Evolutionary conservation across 768 basidiomycete species (phyloP).

Genomic region (Naematelia aurantialba): DNA sequence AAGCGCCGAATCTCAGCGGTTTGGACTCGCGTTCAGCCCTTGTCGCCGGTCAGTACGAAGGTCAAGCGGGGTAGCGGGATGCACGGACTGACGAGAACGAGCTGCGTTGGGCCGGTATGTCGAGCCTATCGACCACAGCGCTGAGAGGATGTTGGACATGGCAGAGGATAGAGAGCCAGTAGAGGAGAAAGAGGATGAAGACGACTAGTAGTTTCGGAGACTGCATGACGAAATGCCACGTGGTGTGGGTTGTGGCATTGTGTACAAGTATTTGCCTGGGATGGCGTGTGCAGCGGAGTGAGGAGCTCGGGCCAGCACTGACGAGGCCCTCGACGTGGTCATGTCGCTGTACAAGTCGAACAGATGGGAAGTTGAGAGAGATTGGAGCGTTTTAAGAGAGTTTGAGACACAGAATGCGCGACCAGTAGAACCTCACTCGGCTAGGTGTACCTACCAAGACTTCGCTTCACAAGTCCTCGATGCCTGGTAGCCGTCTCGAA

Average conservation of each 20-base stretch:
- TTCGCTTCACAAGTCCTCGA: too few relatives aligned
- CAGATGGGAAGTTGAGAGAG: too few relatives aligned
- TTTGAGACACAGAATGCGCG: too few relatives aligned
- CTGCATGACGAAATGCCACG: not conserved
- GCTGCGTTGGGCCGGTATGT: constrained; percentile 38
- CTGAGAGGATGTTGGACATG: constrained; percentile 26
- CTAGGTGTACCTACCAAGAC: too few relatives aligned
- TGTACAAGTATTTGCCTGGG: too few relatives aligned
- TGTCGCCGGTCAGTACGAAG: constrained; percentile 2
- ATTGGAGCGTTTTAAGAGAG: too few relatives aligned
- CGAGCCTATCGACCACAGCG: constrained; percentile 36
- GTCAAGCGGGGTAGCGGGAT: constrained; percentile 1
- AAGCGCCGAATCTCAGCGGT: constrained; percentile 43
- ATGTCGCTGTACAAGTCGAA: too few relatives aligned
- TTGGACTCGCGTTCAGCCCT: constrained; percentile 20
- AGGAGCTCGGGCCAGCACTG: not conserved
- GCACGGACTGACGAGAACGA: constrained; percentile 26
- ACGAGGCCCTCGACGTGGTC: too few relatives aligned
- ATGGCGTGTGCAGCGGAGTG: not conserved
- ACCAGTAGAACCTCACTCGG: too few relatives aligned
- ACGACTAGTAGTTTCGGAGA: constrained; percentile 9
- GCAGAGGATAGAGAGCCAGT: constrained; percentile 1
- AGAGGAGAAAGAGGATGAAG: not conserved
- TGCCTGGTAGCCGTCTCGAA: too few relatives aligned
- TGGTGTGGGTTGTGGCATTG: constrained; percentile 2